phyloP scores from a whole-genome alignment of 208 protist genomes.

The Borovskyia barvae region DNA sequence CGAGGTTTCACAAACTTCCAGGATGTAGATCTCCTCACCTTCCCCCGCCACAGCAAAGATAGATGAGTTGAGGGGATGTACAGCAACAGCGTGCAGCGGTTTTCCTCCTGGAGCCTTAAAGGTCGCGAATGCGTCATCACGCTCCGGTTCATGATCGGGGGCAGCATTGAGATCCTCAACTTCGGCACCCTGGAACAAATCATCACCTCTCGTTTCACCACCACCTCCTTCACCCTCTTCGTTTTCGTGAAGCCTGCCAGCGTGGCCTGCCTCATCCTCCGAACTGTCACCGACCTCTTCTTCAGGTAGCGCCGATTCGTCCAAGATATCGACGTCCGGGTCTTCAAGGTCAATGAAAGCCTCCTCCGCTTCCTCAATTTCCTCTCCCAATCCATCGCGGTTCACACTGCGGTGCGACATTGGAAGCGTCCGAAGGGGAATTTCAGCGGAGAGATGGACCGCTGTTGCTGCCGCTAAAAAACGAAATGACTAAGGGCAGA shows the following conservation, averaged over 20 bases:
- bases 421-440: too few relatives aligned
- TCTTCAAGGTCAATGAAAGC: slow-evolving; percentile 87
- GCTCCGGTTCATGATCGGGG: slow-evolving; percentile 71
- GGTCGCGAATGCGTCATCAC: slow-evolving; percentile 70
- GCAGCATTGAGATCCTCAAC: slow-evolving; percentile 78
- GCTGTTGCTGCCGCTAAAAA: too few relatives aligned
- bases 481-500: too few relatives aligned
- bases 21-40: slow-evolving; percentile 74
- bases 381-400: slow-evolving; percentile 20
- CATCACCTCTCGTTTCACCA: slow-evolving; percentile 19
- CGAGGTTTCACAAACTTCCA: slow-evolving; percentile 14
- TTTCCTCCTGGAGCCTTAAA: slow-evolving; percentile 47
- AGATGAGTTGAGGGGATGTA: slow-evolving; percentile 36
- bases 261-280: slow-evolving; percentile 23
- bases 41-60: slow-evolving; percentile 71
- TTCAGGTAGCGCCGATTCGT: slow-evolving; percentile 34
- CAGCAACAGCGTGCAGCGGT: slow-evolving; percentile 64
- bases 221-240: slow-evolving; percentile 11
- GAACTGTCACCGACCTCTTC: slow-evolving; percentile 36
- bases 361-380: slow-evolving; percentile 54
- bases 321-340: slow-evolving; percentile 71
- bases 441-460: too few relatives aligned
- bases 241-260: slow-evolving; percentile 7
- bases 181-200: slow-evolving; percentile 29
- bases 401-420: slow-evolving; percentile 20